These are phyloP conservation scores for Phlegmacium glaucopus DNA, from an alignment of 768 basidiomycete genomes.

Conservation along the genomic window DNA sequence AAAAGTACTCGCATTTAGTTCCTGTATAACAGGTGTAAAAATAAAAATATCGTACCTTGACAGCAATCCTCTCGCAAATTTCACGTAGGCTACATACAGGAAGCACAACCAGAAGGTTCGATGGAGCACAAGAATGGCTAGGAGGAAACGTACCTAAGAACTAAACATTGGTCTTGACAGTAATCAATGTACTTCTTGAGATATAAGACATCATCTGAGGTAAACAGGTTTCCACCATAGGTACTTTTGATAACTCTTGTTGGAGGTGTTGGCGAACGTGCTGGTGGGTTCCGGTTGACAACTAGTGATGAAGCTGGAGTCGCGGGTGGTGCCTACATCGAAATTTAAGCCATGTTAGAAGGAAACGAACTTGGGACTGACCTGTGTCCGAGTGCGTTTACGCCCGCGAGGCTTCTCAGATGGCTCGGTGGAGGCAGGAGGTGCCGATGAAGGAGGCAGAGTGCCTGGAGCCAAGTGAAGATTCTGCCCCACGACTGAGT, in stretches of 20 bases:
- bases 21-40: not conserved
- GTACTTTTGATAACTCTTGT: conserved; percentile 84
- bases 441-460: conserved; percentile 29
- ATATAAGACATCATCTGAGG: conserved; percentile 78
- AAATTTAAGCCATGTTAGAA: conserved; percentile 2
- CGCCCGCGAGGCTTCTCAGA: conserved; percentile 57
- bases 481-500: conserved; percentile 17
- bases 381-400: conserved; percentile 64
- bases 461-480: conserved; percentile 9
- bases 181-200: conserved; percentile 89
- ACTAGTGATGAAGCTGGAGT: conserved; percentile 66
- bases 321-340: conserved; percentile 53
- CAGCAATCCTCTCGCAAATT: conserved; percentile 83
- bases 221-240: conserved; percentile 86
- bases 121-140: not conserved
- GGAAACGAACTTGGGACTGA: conserved; percentile 17
- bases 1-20: not conserved
- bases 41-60: conserved; percentile 48
- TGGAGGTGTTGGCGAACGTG: conserved; percentile 82
- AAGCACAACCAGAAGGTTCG: not conserved
- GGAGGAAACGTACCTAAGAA: conserved; percentile 54
- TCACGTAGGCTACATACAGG: conserved; percentile 54
- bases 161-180: conserved; percentile 83
- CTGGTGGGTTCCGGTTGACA: conserved; percentile 61
- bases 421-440: conserved; percentile 15